A percentile compares a stretch with the other conserved stretches of the same genome.
Conservation (phyloP, 176 grass and related monocot genomes). For the Cenchrus americanus region DNA sequence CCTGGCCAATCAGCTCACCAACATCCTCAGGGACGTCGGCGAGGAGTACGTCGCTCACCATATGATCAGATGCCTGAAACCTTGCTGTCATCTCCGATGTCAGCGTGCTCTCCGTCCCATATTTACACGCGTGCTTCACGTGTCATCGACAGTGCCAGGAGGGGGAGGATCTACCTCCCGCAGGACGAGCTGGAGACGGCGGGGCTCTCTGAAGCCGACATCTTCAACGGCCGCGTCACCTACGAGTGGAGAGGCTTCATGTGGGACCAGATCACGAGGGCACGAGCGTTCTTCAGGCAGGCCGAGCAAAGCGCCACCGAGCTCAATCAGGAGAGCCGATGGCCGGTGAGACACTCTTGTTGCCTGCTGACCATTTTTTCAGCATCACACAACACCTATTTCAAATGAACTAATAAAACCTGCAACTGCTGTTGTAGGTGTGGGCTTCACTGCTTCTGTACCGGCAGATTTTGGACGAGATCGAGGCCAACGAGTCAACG, state of each 20-base stretch:
- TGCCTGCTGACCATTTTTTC: not conserved
- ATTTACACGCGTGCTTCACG: not conserved
- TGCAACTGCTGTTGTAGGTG: constrained; percentile 54
- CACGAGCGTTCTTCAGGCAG: constrained; percentile 65
- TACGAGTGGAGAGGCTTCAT: constrained; percentile 81
- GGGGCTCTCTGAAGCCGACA: constrained; percentile 79
- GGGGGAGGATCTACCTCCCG: constrained; percentile 86
- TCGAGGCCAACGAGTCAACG: constrained; percentile 91
- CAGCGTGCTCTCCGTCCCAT: not conserved
- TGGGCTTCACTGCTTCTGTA: constrained; percentile 93
- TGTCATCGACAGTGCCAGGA: constrained; percentile 55
- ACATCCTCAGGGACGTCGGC: constrained; percentile 88
- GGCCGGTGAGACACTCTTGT: constrained; percentile 55
- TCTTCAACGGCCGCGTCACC: constrained; percentile 74
- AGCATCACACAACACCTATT: not conserved
- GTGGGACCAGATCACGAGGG: constrained; percentile 72
- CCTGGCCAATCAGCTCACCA: constrained; percentile 92
- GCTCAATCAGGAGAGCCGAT: constrained; percentile 89
- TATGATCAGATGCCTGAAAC: not conserved
- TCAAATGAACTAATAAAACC: not conserved
- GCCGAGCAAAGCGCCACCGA: constrained; percentile 77
- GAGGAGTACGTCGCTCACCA: constrained; percentile 67
- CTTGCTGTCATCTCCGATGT: not conserved
- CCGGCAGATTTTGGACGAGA: constrained; percentile 91
- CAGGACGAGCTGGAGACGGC: constrained; percentile 77